Evolutionary conservation across 495 filamentous ascomycete genomes (phyloP).

Genomic region (Hypomontagnella monticulosa): DNA sequence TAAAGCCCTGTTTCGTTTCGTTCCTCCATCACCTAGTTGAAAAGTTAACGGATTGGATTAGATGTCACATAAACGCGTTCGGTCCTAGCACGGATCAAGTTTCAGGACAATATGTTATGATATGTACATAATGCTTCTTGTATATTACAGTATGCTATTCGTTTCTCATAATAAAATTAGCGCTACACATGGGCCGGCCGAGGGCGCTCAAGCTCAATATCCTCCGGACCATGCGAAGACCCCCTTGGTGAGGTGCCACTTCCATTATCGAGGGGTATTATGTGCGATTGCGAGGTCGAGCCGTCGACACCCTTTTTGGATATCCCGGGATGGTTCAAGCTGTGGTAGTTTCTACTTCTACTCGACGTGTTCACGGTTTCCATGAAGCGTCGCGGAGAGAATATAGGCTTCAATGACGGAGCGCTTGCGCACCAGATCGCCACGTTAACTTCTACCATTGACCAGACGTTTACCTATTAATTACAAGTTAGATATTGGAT

Average conservation of each 20-base stretch:
- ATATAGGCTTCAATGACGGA: slow-evolving; percentile 44
- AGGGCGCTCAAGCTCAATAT: slow-evolving; percentile 28
- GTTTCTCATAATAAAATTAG: not conserved
- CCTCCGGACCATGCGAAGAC: slow-evolving; percentile 10
- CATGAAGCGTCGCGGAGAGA: slow-evolving; percentile 33
- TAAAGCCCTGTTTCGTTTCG: no score
- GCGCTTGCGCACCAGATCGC: slow-evolving; percentile 48
- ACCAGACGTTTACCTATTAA: slow-evolving; percentile 56
- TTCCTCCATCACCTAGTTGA: no score
- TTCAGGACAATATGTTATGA: no score
- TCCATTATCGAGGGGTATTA: slow-evolving; percentile 7
- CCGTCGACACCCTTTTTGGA: slow-evolving; percentile 14
- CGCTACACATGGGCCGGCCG: slow-evolving; percentile 4
- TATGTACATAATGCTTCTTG: not conserved
- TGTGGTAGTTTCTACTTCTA: slow-evolving; percentile 29
- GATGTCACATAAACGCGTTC: no score
- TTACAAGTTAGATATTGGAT: not conserved
- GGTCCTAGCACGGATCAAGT: no score
- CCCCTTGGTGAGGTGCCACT: slow-evolving; percentile 8
- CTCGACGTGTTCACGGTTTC: slow-evolving; percentile 18
- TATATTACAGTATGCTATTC: not conserved
- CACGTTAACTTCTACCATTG: slow-evolving; percentile 52
- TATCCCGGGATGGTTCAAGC: not conserved
- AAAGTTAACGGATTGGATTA: no score
- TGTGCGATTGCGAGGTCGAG: slow-evolving; percentile 35